A percentile compares a stretch with the other conserved stretches of the same genome.
Evolutionary conservation across 2,329 filamentous ascomycete species (phyloP).

Genomic region (Fusarium cyanostomum): DNA sequence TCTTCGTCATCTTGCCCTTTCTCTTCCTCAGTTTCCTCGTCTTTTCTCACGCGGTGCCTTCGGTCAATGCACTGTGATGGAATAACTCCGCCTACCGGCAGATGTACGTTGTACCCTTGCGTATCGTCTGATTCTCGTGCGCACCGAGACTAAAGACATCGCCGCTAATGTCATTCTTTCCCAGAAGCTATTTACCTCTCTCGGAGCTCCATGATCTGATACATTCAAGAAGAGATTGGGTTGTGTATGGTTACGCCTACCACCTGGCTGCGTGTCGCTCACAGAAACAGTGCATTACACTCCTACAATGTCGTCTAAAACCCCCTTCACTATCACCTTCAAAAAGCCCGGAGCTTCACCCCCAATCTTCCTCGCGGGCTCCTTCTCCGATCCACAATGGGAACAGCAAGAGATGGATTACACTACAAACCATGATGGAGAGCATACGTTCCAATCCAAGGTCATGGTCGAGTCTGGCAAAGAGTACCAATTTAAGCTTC

Average conservation of each 20-base stretch:
- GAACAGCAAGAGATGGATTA: constrained; percentile 71
- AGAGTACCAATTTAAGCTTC: constrained; percentile 79
- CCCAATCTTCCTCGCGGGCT: constrained; percentile 76
- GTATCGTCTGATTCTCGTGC: constrained; percentile 36
- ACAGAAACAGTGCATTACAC: constrained; percentile 6
- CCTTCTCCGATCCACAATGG: constrained; percentile 75
- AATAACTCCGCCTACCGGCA: constrained; percentile 9
- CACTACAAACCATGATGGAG: constrained; percentile 59
- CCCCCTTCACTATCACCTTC: constrained; percentile 68
- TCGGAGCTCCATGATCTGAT: not conserved
- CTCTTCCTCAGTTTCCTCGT: not conserved
- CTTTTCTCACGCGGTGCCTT: not conserved
- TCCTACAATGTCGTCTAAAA: constrained; percentile 33
- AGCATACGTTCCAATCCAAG: constrained; percentile 66
- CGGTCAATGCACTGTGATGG: constrained; percentile 13
- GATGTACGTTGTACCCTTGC: constrained; percentile 28
- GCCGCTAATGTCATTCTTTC: constrained; percentile 11
- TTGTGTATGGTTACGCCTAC: not conserved
- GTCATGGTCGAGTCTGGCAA: constrained; percentile 65
- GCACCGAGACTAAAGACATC: constrained; percentile 18
- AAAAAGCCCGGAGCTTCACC: constrained; percentile 67
- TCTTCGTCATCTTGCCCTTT: constrained; percentile 9
- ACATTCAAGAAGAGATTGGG: not conserved
- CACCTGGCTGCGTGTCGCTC: not conserved
- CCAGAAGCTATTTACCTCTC: constrained; percentile 6